These are phyloP conservation scores for Amanita fuliginea DNA, from an alignment of 768 basidiomycete genomes.

Conservation along the genomic window DNA sequence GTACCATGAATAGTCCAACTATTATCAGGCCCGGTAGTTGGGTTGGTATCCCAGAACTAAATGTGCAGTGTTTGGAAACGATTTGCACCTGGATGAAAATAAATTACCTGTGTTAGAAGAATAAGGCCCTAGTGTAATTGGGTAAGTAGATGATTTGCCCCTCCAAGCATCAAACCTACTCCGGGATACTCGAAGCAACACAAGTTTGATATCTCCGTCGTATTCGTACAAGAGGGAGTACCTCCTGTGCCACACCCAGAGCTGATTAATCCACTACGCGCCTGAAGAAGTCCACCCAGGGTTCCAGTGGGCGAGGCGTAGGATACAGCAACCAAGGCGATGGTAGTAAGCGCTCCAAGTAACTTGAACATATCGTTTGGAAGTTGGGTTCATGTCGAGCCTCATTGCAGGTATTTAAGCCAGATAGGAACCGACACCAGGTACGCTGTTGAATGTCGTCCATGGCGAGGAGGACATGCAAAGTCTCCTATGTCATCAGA, in stretches of 20 bases:
- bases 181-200: constrained; percentile 6
- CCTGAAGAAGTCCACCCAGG: background rate
- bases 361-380: background rate
- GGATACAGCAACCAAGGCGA: background rate
- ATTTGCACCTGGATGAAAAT: background rate
- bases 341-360: background rate
- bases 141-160: background rate
- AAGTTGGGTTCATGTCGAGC: too few relatives aligned
- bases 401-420: too few relatives aligned
- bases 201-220: constrained; percentile 20
- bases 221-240: constrained; percentile 43
- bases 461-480: too few relatives aligned
- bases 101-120: constrained; percentile 1
- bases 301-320: background rate
- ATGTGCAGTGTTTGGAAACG: background rate
- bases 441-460: too few relatives aligned
- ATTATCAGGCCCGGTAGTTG: constrained; percentile 1
- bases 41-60: constrained; percentile 7
- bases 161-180: background rate
- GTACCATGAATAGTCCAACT: constrained; percentile 7
- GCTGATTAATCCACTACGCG: constrained; percentile 2
- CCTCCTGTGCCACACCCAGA: constrained; percentile 46
- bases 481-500: too few relatives aligned
- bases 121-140: background rate
- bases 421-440: too few relatives aligned